Conservation (phyloP, 192 early-diverging fungal species). For the Chytriomyces sp. region DNA sequence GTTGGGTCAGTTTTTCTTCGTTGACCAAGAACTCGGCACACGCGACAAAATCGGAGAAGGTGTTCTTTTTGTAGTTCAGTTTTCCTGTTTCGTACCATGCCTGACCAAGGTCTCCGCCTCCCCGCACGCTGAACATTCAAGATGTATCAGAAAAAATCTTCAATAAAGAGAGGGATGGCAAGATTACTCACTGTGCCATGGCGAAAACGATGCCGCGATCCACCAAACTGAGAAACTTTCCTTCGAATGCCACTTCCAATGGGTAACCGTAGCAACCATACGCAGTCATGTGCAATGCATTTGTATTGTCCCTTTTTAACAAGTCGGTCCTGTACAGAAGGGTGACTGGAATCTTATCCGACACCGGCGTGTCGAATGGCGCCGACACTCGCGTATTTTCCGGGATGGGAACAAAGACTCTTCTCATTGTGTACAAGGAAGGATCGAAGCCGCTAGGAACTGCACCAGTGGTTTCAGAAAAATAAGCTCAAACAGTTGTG, state of each 20-base stretch:
- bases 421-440: constrained; percentile 24
- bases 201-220: constrained; percentile 55
- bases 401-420: constrained; percentile 43
- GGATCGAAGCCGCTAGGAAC: constrained; percentile 20
- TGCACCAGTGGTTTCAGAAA: not conserved
- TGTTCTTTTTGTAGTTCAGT: constrained; percentile 48
- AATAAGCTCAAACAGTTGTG: not conserved
- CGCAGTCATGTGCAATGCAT: constrained; percentile 43
- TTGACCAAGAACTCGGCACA: constrained; percentile 46
- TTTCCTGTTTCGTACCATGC: constrained; percentile 57
- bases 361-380: constrained; percentile 46
- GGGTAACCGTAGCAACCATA: constrained; percentile 50
- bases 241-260: constrained; percentile 39
- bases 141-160: not conserved
- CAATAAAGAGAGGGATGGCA: not conserved
- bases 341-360: constrained; percentile 47
- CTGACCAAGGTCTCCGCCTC: constrained; percentile 49
- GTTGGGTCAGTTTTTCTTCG: constrained; percentile 41
- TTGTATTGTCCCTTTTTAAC: constrained; percentile 43
- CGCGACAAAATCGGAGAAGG: constrained; percentile 50
- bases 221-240: constrained; percentile 36
- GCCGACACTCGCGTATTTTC: constrained; percentile 37
- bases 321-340: constrained; percentile 48
- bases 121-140: not conserved
- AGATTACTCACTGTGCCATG: constrained; percentile 46